Base-by-base conservation (phyloP, 2,329 filamentous ascomycete genomes). In the Talaromyces sp. region DNA sequence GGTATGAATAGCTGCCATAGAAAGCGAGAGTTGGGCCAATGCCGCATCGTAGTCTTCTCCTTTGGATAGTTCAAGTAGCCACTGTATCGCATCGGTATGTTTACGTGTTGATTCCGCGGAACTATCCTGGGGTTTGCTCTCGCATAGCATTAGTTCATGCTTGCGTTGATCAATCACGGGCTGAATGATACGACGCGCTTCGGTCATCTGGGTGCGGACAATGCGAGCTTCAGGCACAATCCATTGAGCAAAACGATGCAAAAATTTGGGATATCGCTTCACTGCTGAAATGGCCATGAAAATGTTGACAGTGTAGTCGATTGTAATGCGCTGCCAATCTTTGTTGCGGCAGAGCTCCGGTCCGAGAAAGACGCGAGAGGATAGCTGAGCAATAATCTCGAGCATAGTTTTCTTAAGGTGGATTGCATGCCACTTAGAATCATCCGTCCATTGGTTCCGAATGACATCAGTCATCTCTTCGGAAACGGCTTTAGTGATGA, bases 221-320 rank as follows among this genome's bases (percentile, higher is more conserved):
- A 71, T 72, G 31, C 66, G 68, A 27, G 76, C 76, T 52, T 76
- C 72, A 1, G 81, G 80, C 5, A 81, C 66, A 50, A 81, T 71
- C 68, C 78, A 74, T 65, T 81, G 76, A 1, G 75, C 76, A 1
- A 82, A 27, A 0, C 73, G 76, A 0, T 79, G 77, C 8, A 80
- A 39, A n/a, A 75, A 65, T 0, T 70, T 66, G 1, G 79, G 81
- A 63, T 72, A 77, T 7, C 72, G 67, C n/a, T 77, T 74, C 58
- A 86, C 75, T 67, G 73, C 67, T 66, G 70, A 58, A 67, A 70
- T 3, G 66, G 60, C 66, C 27, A 52, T 60, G 39, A 67, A 66
- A 16, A 61, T 16, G 24, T 63, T 63, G 35, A 69, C 43, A 1
- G 66, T 68, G 33, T 60, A 68, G 9, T 64, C 63, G 61, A 68